phyloP scores from a whole-genome alignment of 345 rosid species.

The Lumnitzera littorea region DNA sequence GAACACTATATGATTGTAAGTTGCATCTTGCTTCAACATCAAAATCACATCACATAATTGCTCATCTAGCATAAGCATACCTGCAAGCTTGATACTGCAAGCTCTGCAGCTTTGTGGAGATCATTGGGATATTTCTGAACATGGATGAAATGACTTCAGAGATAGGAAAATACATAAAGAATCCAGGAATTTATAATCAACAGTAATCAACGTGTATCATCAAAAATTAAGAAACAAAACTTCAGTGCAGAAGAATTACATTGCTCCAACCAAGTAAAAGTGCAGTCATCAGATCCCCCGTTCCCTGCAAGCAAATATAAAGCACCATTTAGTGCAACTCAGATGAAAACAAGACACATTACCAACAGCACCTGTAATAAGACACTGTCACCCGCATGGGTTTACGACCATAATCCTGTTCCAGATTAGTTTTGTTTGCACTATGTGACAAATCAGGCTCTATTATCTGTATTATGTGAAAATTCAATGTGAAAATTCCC shows the following conservation, averaged over 20 bases:
- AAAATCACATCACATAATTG: neutral
- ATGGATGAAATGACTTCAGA: slow-evolving; percentile 1
- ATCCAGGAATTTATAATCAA: neutral
- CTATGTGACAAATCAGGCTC: too few species aligned
- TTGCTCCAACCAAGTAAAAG: slow-evolving; percentile 99
- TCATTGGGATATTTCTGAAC: slow-evolving; percentile 79
- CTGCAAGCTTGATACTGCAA: slow-evolving; percentile 97
- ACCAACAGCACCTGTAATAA: neutral
- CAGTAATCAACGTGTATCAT: too few species aligned
- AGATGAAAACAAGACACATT: neutral
- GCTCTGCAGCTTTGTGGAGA: slow-evolving; percentile 84
- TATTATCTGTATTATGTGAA: too few species aligned
- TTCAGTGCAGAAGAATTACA: slow-evolving; percentile 31
- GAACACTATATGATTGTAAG: neutral
- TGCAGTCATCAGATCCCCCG: slow-evolving; percentile 97
- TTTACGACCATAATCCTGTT: too few species aligned
- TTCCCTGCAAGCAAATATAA: slow-evolving; percentile 51
- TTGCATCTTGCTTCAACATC: neutral
- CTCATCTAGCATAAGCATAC: slow-evolving; percentile 20
- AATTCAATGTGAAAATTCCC: too few species aligned
- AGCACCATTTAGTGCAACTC: neutral
- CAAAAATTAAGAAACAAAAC: neutral
- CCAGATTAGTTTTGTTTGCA: too few species aligned
- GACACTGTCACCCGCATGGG: too few species aligned
- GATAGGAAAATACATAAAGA: neutral